A percentile compares a stretch with the other conserved stretches of the same genome.
These are phyloP conservation scores for Amoeboradix gromovi DNA, from an alignment of 371 early-diverging fungal species.

Conservation along the genomic window DNA sequence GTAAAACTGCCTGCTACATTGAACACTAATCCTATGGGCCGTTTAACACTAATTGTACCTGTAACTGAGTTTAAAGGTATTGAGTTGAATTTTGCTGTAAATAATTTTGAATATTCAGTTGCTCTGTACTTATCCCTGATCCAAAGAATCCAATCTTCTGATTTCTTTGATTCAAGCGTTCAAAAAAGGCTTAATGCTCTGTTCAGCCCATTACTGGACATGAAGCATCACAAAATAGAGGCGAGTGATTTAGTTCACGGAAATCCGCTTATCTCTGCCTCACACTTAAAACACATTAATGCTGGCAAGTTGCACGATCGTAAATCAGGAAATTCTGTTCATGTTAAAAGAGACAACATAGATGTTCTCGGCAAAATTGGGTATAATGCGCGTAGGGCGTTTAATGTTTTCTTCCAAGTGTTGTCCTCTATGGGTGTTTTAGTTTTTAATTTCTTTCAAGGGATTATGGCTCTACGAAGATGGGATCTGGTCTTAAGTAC, in stretches of 20 bases:
- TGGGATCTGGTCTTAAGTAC: neutral
- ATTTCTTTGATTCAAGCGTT: neutral
- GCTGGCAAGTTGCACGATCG: neutral
- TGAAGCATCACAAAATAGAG: neutral
- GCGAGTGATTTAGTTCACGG: neutral
- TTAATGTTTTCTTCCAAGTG: neutral
- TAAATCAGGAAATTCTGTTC: neutral
- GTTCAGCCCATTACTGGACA: neutral
- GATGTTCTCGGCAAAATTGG: neutral
- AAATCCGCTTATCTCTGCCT: neutral
- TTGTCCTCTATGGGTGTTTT: neutral
- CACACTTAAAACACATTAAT: neutral
- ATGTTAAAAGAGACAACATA: neutral
- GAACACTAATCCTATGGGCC: neutral
- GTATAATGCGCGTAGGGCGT: neutral
- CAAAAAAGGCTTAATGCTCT: neutral
- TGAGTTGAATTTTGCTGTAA: neutral
- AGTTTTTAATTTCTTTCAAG: neutral
- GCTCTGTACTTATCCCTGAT: neutral
- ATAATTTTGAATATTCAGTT: neutral
- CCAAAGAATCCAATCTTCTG: neutral
- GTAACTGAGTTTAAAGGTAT: neutral
- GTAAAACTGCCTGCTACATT: neutral
- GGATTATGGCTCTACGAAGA: neutral
- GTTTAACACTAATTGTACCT: neutral